These are phyloP conservation scores for Paraphoma sp. DNA, from an alignment of 2,329 filamentous ascomycete genomes.

Conservation along the genomic window DNA sequence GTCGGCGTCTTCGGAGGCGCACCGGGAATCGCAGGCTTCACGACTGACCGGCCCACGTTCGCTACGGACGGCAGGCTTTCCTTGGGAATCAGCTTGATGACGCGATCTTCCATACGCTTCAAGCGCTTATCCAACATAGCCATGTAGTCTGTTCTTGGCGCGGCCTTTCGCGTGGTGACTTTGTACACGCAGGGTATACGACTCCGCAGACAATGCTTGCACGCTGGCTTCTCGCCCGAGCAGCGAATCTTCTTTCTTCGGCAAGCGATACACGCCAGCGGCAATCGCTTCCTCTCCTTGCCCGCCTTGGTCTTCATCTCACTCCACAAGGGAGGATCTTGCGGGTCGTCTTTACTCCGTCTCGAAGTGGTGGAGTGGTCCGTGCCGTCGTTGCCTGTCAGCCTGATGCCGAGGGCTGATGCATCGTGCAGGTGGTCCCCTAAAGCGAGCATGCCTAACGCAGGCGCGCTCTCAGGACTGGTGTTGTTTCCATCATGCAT, in stretches of 20 bases:
- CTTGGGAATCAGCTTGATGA: conserved; percentile 94
- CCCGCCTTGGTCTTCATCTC: conserved; percentile 72
- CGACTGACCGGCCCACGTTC: conserved; percentile 77
- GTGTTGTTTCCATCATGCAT: conserved; percentile 41
- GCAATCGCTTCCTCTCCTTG: conserved; percentile 91
- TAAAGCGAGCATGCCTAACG: conserved; percentile 38
- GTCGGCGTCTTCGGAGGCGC: conserved; percentile 61
- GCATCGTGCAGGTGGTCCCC: conserved; percentile 36
- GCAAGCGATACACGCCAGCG: conserved; percentile 93
- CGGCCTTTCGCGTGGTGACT: conserved; percentile 90
- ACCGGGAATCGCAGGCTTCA: conserved; percentile 77
- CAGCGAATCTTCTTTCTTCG: conserved; percentile 97
- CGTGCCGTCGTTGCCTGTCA: conserved; percentile 35
- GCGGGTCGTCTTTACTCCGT: conserved; percentile 38
- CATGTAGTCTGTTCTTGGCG: conserved; percentile 97
- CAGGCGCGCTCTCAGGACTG: conserved; percentile 44
- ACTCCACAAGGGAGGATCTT: conserved; percentile 55
- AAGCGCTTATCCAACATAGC: conserved; percentile 96
- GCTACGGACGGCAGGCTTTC: conserved; percentile 74
- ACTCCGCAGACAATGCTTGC: conserved; percentile 92
- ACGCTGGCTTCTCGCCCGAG: conserved; percentile 95
- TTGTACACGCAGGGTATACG: conserved; percentile 98
- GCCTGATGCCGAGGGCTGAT: conserved; percentile 29
- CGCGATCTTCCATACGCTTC: conserved; percentile 96
- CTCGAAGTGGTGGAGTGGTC: conserved; percentile 30